Evolutionary conservation across 1,284 basidiomycete genomes (phyloP).

Genomic region (Cutaneotrichosporon sp.): DNA sequence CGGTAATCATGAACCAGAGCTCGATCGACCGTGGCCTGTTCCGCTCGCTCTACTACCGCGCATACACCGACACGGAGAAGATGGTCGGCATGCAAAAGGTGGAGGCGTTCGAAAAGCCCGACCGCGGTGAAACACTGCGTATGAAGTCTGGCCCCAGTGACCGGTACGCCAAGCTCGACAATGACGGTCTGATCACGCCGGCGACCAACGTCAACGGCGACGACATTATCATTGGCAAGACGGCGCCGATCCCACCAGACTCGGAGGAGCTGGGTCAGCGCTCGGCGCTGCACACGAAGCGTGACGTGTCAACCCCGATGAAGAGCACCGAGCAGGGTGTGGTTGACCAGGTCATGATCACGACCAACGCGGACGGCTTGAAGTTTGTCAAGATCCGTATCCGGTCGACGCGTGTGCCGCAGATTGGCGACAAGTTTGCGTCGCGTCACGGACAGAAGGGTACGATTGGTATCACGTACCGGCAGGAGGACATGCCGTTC

Average conservation of each 20-base stretch:
- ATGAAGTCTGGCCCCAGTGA: conserved; percentile 87
- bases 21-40: conserved; percentile 97
- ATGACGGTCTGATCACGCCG: conserved; percentile 90
- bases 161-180: conserved; percentile 91
- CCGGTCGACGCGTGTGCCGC: conserved; percentile 88
- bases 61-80: conserved; percentile 98
- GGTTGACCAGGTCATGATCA: conserved; percentile 94
- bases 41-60: conserved; percentile 97
- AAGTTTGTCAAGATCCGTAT: conserved; percentile 99
- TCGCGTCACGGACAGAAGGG: conserved; percentile 99
- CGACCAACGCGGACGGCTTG: conserved; percentile 90
- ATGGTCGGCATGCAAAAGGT: conserved; percentile 86
- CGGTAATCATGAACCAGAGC: conserved; percentile 99
- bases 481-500: conserved; percentile 99
- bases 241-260: conserved; percentile 91
- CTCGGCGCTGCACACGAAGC: conserved; percentile 79
- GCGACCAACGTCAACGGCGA: conserved; percentile 93
- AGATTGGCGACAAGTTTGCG: conserved; percentile 98
- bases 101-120: conserved; percentile 97
- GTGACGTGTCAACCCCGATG: conserved; percentile 93
- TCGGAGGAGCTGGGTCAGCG: conserved; percentile 95
- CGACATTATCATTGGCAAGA: conserved; percentile 99
- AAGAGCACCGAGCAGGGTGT: conserved; percentile 98
- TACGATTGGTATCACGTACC: conserved; percentile 97
- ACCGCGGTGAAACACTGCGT: conserved; percentile 83